phyloP scores from a whole-genome alignment of 2,329 filamentous ascomycete species.

The Fusarium tupiense region DNA sequence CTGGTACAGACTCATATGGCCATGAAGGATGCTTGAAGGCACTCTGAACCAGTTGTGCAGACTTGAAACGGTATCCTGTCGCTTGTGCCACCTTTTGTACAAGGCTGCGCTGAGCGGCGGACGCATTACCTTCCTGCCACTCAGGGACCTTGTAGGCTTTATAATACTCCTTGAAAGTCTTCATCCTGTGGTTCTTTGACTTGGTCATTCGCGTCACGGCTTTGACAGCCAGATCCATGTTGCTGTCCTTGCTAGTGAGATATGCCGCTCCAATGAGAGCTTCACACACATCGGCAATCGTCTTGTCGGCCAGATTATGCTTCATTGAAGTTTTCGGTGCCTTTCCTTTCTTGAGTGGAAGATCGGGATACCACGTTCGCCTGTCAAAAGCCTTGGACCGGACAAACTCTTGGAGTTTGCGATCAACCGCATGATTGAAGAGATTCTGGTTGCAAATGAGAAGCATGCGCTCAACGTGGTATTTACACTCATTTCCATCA shows the following conservation, averaged over 20 bases:
- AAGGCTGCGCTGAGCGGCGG: slow-evolving; percentile 75
- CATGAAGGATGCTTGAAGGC: slow-evolving; percentile 92
- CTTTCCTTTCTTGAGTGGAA: slow-evolving; percentile 80
- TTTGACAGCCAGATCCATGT: slow-evolving; percentile 67
- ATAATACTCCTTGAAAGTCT: slow-evolving; percentile 77
- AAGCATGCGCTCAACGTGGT: slow-evolving; percentile 90
- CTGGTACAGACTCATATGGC: slow-evolving; percentile 80
- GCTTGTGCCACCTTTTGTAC: slow-evolving; percentile 70
- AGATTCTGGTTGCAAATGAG: slow-evolving; percentile 93
- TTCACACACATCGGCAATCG: slow-evolving; percentile 93
- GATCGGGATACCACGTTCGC: slow-evolving; percentile 87
- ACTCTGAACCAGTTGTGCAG: slow-evolving; percentile 80
- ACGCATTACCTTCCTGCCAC: slow-evolving; percentile 73
- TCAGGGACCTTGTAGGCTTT: slow-evolving; percentile 72
- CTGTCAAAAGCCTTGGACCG: slow-evolving; percentile 85
- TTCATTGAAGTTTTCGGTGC: slow-evolving; percentile 54
- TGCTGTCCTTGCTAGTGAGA: slow-evolving; percentile 55
- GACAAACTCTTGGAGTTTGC: slow-evolving; percentile 77
- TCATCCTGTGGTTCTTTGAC: slow-evolving; percentile 74
- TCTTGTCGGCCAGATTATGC: slow-evolving; percentile 85
- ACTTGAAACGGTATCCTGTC: slow-evolving; percentile 72
- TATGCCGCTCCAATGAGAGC: slow-evolving; percentile 90
- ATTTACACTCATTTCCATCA: slow-evolving; percentile 82
- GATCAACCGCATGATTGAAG: slow-evolving; percentile 76
- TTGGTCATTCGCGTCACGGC: slow-evolving; percentile 77